Base-by-base conservation (phyloP, 768 basidiomycete species). In the Trametes meyenii region DNA sequence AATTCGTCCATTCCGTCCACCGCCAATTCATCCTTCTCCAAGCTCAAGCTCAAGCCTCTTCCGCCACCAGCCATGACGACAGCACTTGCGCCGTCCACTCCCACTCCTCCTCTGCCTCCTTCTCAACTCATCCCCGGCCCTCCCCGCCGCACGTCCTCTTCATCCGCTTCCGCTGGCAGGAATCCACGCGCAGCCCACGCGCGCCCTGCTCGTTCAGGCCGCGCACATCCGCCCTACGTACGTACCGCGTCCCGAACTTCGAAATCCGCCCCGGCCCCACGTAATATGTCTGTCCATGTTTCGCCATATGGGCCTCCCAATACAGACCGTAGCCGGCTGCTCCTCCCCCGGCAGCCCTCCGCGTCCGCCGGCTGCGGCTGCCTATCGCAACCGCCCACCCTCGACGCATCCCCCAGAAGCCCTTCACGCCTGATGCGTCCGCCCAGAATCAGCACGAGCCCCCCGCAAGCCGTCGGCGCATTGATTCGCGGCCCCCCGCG, bases 351-450 rank as follows among this genome's bases (percentile, higher is more conserved):
- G 29, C 14, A 35, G 16, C 16, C 49, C 49, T 16, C 43, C 55
- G 21, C 17, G 7, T 7, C 39, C 26, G 16, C 26, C 29, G 29
- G 29, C 29, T 33, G 29, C 29, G 29, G 4, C 29, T 33, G 50
- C 50, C 26, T 36, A 35, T 52, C 50, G 40, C 57, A 53, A 44
- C 36, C 29, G 21, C 24, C 21, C 39, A 33, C 42, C n/a, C 40
- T 12, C 16, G 26, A 17, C 29, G 14, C 43, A n/a, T 13, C 21
- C 40, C 29, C 50, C 61, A 62, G 55, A 62, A 56, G 61, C 55
- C 35, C 21, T 39, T 57, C 55, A 62, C 55, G 61, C 55, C 29
- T 61, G 53, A 61, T 55, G 46, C 61, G 55, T 56, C 61, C 38
- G 35, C 44, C 54, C 42, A 43, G 46, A 23, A 56, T 52, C 61